Evolutionary conservation across 2,329 filamentous ascomycete genomes (phyloP).

Genomic region (Triangularia verruculosa): DNA sequence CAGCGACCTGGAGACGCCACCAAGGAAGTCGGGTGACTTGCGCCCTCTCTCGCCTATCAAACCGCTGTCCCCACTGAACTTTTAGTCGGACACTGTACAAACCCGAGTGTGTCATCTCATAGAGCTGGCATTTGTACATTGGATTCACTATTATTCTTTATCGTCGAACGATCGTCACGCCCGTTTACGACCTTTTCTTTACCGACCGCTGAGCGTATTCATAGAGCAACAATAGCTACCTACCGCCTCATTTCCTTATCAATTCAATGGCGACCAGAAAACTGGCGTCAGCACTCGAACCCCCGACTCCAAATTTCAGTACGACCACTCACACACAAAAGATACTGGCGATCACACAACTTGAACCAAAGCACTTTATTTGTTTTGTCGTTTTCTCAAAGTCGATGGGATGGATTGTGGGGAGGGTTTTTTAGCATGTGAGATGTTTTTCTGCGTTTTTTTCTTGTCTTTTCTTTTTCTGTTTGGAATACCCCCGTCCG

Average conservation of each 20-base stretch:
- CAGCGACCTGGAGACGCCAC: slow-evolving; percentile 40
- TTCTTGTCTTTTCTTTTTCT: neutral
- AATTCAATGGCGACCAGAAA: neutral
- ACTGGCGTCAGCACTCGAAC: neutral
- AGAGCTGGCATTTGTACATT: slow-evolving; percentile 9
- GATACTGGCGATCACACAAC: neutral
- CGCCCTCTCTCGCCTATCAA: slow-evolving; percentile 64
- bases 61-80: slow-evolving; percentile 61
- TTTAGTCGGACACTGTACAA: slow-evolving; percentile 34
- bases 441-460: slow-evolving; percentile 11
- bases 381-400: neutral
- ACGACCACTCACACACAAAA: neutral
- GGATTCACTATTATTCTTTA: neutral
- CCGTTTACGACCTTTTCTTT: slow-evolving; percentile 5
- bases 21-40: slow-evolving; percentile 42
- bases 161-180: slow-evolving; percentile 5
- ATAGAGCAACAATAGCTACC: neutral
- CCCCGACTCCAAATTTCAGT: neutral
- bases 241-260: neutral
- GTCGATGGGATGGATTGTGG: neutral
- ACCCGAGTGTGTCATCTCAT: neutral
- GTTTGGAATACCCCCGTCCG: slow-evolving; percentile 21
- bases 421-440: neutral
- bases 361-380: neutral
- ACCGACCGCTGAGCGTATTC: neutral